Evolutionary conservation across 2,329 filamentous ascomycete species (phyloP).

Genomic region (Leptographium procerum): DNA sequence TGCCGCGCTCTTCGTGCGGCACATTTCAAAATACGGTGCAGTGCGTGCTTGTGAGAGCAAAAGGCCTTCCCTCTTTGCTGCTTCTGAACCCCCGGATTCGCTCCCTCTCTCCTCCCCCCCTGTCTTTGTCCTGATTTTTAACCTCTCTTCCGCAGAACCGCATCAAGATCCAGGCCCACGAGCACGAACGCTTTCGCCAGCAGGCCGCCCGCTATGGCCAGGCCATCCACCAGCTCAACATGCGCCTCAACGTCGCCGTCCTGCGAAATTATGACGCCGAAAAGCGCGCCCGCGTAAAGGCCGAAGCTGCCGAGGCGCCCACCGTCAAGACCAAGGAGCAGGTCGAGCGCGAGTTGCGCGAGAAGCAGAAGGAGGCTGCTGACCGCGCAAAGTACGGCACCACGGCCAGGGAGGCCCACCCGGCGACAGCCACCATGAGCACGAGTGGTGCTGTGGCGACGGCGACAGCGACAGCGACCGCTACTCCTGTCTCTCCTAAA

Average conservation of each 20-base stretch:
- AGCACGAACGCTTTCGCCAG: constrained; percentile 47
- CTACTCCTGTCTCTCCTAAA: not conserved
- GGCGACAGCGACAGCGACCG: not conserved
- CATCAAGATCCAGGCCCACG: constrained; percentile 55
- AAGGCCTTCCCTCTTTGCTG: constrained; percentile 5
- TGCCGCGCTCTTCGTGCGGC: constrained; percentile 50
- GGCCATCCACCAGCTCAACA: constrained; percentile 54
- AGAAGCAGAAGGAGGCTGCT: constrained; percentile 38
- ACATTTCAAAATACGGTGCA: constrained; percentile 58
- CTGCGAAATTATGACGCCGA: constrained; percentile 47
- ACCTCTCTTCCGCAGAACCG: constrained; percentile 37
- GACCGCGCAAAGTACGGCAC: constrained; percentile 31
- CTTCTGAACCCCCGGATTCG: not conserved
- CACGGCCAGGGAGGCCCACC: constrained; percentile 28
- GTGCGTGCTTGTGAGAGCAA: constrained; percentile 29
- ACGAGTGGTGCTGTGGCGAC: not conserved
- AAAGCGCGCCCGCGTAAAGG: constrained; percentile 47
- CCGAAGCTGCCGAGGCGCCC: constrained; percentile 50
- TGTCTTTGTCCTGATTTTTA: too few species aligned
- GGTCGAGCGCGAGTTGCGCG: constrained; percentile 35
- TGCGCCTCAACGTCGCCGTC: constrained; percentile 49
- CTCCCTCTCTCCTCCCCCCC: not conserved
- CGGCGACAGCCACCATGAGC: constrained; percentile 14
- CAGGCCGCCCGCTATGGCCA: constrained; percentile 54
- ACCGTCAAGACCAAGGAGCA: constrained; percentile 57